Evolutionary conservation across 306 rosid species (phyloP).

Genomic region (Rosa rugosa): DNA sequence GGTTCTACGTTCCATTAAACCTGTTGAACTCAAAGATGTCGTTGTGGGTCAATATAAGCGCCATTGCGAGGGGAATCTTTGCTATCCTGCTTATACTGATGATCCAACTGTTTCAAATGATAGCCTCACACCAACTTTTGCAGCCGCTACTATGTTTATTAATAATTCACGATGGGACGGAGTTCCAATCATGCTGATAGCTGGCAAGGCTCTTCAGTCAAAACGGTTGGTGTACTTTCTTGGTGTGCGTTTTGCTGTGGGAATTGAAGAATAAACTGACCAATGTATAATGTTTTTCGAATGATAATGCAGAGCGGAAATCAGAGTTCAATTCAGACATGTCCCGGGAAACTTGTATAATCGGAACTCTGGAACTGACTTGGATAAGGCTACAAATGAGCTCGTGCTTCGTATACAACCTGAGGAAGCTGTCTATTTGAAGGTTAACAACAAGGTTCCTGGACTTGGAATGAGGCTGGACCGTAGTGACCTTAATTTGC

Average conservation of each 20-base stretch:
- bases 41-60: constrained; percentile 95
- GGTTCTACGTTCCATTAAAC: constrained; percentile 85
- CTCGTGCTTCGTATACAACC: constrained; percentile 98
- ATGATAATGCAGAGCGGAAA: constrained; percentile 75
- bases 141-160: constrained; percentile 89
- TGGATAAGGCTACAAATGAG: constrained; percentile 91
- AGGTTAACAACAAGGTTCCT: constrained; percentile 95
- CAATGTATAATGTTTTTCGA: not conserved
- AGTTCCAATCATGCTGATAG: constrained; percentile 94
- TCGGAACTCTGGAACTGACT: constrained; percentile 76
- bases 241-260: not conserved
- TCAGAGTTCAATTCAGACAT: constrained; percentile 92
- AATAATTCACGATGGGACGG: constrained; percentile 98
- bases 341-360: constrained; percentile 96
- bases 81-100: constrained; percentile 68
- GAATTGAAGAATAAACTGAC: constrained; percentile 6
- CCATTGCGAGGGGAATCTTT: constrained; percentile 66
- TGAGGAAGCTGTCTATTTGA: constrained; percentile 88
- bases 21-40: constrained; percentile 73
- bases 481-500: constrained; percentile 83
- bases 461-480: constrained; percentile 97
- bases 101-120: constrained; percentile 75
- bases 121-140: constrained; percentile 93
- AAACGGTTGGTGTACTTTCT: constrained; percentile 52
- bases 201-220: constrained; percentile 96